Evolutionary conservation across 176 grass and related monocot genomes (phyloP), one percentile per base, ranked within the genome.

Genomic region (Oryza meyeriana): DNA sequence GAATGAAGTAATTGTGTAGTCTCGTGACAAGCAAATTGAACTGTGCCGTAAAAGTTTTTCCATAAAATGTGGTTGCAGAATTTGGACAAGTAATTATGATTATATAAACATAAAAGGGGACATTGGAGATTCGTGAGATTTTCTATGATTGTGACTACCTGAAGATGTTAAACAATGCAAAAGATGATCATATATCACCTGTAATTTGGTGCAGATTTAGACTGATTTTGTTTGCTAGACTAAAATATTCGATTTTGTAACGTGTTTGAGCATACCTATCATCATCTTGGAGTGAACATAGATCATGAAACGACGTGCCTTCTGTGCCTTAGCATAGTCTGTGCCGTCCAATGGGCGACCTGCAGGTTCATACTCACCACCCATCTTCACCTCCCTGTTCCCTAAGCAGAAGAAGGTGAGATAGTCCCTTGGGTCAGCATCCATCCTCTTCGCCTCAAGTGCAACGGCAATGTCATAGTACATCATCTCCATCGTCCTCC

Each of bases 251-350:
- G 4, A 71, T 64, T 27, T 25, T 10, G 2, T 13, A 42, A 12
- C 38, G 1, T 64, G 16, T 50, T 29, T n/a, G 66, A 29, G 32
- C 78, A 55, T 90, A 98, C 92, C 95, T 70, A 98, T 94, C 95
- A 98, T 98, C 95, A 98, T 98, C 75, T 98, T 98, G 69, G 90
- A 84, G 65, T 98, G 95, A 76, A 98, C 95, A 55, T 98, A 98
- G 48, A 98, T 98, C 95, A 94, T 98, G 86, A 98, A 98, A 8
- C 95, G 85, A 55, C 95, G 89, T 44, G 85, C 77, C 38, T 90
- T 86, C 79, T 98, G 95, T 7, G 88, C 92, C 81, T 10, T 88
- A 64, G 74, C 91, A 40, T 98, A 98, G 71, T 81, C 86, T 12
- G 90, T 81, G 41, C 89, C 88, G 40, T 70, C 77, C 28, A 71